A percentile compares a stretch with the other conserved stretches of the same genome.
These are phyloP conservation scores for Cryptosporidium baileyi DNA, from an alignment of 169 alveolate species.

Conservation along the genomic window DNA sequence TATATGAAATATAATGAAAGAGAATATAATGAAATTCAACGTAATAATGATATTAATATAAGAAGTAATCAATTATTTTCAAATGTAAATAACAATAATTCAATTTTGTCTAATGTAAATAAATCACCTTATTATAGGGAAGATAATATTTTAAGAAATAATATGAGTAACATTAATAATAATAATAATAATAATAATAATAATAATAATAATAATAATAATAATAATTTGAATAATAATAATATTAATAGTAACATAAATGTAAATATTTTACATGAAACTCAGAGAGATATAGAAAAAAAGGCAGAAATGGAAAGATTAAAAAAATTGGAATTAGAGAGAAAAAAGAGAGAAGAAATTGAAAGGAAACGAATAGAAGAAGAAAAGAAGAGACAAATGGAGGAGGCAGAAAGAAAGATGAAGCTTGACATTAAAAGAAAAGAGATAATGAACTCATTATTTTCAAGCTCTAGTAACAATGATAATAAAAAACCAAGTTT, in stretches of 20 bases:
- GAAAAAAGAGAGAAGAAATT: constrained; percentile 43
- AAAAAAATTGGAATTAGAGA: constrained; percentile 38
- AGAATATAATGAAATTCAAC: not conserved
- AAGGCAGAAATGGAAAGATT: constrained; percentile 57
- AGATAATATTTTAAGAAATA: no score
- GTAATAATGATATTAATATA: not conserved
- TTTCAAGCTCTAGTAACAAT: not conserved
- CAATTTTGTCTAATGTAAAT: no score
- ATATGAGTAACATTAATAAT: not conserved
- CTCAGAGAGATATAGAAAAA: constrained; percentile 49
- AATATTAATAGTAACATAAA: not conserved
- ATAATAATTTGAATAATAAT: not conserved
- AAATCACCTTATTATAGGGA: no score
- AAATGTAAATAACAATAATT: not conserved
- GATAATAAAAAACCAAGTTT: constrained; percentile 60
- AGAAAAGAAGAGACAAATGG: constrained; percentile 33
- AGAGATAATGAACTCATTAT: constrained; percentile 44
- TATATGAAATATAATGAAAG: no score
- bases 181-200: not conserved
- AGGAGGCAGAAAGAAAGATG: constrained; percentile 37
- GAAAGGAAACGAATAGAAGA: constrained; percentile 55
- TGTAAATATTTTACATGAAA: not conserved
- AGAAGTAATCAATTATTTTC: not conserved
- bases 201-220: not conserved
- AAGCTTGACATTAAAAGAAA: constrained; percentile 33